Conservation (phyloP, 495 filamentous ascomycete genomes). For the Staphylotrichum tortipilum region DNA sequence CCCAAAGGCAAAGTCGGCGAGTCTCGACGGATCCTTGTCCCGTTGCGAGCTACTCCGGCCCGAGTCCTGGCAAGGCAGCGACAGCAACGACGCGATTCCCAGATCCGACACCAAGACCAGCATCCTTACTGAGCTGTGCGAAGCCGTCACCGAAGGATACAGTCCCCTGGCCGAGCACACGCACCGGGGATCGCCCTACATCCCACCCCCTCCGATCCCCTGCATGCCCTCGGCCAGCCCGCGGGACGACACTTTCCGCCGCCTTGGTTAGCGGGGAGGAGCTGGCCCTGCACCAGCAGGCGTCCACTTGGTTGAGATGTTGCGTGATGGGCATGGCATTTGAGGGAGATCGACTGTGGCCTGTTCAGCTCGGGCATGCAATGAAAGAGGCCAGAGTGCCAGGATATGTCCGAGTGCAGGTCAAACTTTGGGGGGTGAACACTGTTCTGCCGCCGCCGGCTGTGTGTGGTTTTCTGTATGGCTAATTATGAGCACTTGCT, state of each 20-base stretch:
- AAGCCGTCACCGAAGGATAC: constrained; percentile 19
- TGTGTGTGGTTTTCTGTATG: not conserved
- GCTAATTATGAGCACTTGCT: not conserved
- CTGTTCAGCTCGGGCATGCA: too few relatives aligned
- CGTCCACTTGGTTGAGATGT: not conserved
- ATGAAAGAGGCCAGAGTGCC: too few relatives aligned
- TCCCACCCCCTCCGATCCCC: not conserved
- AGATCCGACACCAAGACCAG: constrained; percentile 16
- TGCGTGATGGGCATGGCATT: too few relatives aligned
- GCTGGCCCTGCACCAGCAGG: not conserved
- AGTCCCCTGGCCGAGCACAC: constrained; percentile 11
- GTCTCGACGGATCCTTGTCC: constrained; percentile 1
- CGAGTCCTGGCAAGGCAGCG: not conserved
- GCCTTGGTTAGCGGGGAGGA: not conserved
- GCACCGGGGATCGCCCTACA: not conserved
- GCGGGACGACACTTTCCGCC: not conserved
- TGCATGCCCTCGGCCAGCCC: not conserved
- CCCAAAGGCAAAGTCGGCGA: not conserved
- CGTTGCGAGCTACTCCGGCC: constrained; percentile 5
- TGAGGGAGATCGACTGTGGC: not conserved
- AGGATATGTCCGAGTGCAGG: too few relatives aligned
- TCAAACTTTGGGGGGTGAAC: not conserved
- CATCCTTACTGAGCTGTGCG: constrained; percentile 22
- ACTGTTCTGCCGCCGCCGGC: not conserved
- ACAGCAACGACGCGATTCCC: not conserved